Base-by-base conservation (phyloP, 306 rosid genomes). In the Herpetospermum pedunculosum region DNA sequence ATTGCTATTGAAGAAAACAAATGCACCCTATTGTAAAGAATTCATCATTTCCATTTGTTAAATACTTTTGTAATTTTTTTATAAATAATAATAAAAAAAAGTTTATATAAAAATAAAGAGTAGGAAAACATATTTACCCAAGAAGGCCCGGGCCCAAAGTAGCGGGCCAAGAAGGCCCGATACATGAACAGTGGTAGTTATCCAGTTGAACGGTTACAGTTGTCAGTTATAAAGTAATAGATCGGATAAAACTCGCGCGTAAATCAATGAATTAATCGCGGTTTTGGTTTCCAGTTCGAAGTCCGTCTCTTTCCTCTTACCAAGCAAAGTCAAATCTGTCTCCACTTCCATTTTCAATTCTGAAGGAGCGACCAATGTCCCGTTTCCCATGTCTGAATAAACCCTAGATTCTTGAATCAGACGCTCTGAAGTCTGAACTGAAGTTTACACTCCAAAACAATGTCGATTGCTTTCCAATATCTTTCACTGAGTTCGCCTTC, bases 231-330 rank as follows among this genome's bases (percentile, higher is more conserved):
- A 18, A 4, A 34, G 8, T 8, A 2, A 13, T 67, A 41, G 52
- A 67, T 67, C 37, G 44, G 69, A 63, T 63, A 37, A 63, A 63
- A 63, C 48, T 63, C 29, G 72, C 72, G 72, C 52, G 72, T 65
- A 40, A 65, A 1, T 13, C 5, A 38, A 5, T 63, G 70, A 35
- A 63, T 35, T 35, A 44, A 65, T 65, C 32, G 50, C 34, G 19
- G 52, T 65, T 23, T 65, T 21, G 32, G 28, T 16, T 40, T 5
- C 19, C 72, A 11, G 8, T 4, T 44, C 52, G 29, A 19, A 37
- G 48, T 19, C 26, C 25, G 14, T 40, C 52, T 40, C 32, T 21
- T 21, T 38, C 34, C 72, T 50, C 49, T 65, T 40, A 12, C 49
- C 5, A 16, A 11, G 34, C 28, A 0, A 11, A 63, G 70, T 35